Base-by-base conservation (phyloP, 192 early-diverging fungal species). In the Backusella luteola region DNA sequence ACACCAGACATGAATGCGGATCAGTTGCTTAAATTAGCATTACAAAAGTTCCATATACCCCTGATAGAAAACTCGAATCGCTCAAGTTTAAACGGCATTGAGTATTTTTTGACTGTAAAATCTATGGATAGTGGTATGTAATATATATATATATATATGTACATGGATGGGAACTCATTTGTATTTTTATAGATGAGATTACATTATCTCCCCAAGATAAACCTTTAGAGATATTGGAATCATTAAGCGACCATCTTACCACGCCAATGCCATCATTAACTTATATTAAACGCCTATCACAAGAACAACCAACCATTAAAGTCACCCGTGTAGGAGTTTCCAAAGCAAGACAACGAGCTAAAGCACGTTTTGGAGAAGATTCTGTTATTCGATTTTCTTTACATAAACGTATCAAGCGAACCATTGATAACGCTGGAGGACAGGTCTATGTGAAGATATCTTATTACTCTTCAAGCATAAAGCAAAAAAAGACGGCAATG, bases 51-150 rank as follows among this genome's bases (percentile, higher is more conserved):
- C 63, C 83, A 84, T 70, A 80, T 90, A 29, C 79, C 82, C 6
- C 79, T 87, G 46, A 81, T 77, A 67, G 86, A 86, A 71, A 76
- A 82, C 12, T 71, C 77, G 6, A 71, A 44, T 66, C 77, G 72
- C 21, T 80, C 84, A 66, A 26, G 35, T 46, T 32, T 32, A 39
- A 79, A 70, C 56, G 71, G 74, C 15, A 74, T 82, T 5, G 81
- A 82, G 35, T 89, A 88, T 76, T 89, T 76, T 74, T 69, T 89
- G 11, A 84, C 85, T 7, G 85, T 89, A 5, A 86, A 87, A 76
- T 77, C 81, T 23, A 72, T 85, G 42, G 84, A 89, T 67, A 84
- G 87, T 75, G 87, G 87, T 85, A 85, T 8, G n/a, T n/a, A n/a
- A n/a, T n/a, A n/a, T n/a, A n/a, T n/a, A n/a, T n/a, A n/a, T n/a